phyloP scores from a whole-genome alignment of 2,329 filamentous ascomycete species.

The Colletotrichum spaethianum region DNA sequence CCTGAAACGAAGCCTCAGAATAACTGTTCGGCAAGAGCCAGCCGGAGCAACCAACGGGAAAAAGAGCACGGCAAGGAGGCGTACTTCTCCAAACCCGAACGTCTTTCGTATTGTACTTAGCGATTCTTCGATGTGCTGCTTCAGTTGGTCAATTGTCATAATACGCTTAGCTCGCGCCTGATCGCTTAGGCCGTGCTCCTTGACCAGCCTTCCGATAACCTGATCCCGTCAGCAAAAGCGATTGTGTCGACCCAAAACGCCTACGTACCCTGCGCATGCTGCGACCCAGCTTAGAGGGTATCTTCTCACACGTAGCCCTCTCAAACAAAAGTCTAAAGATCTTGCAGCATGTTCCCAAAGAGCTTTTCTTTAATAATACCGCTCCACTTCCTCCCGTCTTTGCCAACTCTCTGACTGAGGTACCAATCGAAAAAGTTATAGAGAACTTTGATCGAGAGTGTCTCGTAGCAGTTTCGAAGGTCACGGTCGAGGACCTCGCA shows the following conservation, averaged over 20 bases:
- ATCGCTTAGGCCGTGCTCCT: slow-evolving; percentile 42
- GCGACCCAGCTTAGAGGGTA: slow-evolving; percentile 40
- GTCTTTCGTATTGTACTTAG: slow-evolving; percentile 46
- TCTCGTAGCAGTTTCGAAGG: slow-evolving; percentile 13
- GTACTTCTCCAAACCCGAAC: slow-evolving; percentile 45
- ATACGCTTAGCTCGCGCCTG: slow-evolving; percentile 34
- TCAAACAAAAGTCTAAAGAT: slow-evolving; percentile 46
- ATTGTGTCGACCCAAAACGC: background rate
- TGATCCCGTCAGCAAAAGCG: slow-evolving; percentile 27
- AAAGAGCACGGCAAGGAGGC: slow-evolving; percentile 45
- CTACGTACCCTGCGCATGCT: slow-evolving; percentile 41
- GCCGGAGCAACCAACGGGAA: slow-evolving; percentile 43
- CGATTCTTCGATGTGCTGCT: slow-evolving; percentile 45
- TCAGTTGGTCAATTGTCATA: slow-evolving; percentile 46
- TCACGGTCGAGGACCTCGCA: slow-evolving; percentile 1
- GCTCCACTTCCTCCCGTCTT: slow-evolving; percentile 26
- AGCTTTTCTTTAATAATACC: slow-evolving; percentile 42
- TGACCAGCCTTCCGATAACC: slow-evolving; percentile 44
- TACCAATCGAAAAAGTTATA: slow-evolving; percentile 42
- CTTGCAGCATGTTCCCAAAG: slow-evolving; percentile 48
- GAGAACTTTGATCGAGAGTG: slow-evolving; percentile 1
- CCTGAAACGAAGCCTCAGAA: slow-evolving; percentile 41
- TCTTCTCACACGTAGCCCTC: slow-evolving; percentile 41
- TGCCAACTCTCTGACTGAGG: slow-evolving; percentile 40
- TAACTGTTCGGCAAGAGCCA: slow-evolving; percentile 37